Evolutionary conservation across 495 filamentous ascomycete species (phyloP).

Genomic region (Penicillium tannophilum): DNA sequence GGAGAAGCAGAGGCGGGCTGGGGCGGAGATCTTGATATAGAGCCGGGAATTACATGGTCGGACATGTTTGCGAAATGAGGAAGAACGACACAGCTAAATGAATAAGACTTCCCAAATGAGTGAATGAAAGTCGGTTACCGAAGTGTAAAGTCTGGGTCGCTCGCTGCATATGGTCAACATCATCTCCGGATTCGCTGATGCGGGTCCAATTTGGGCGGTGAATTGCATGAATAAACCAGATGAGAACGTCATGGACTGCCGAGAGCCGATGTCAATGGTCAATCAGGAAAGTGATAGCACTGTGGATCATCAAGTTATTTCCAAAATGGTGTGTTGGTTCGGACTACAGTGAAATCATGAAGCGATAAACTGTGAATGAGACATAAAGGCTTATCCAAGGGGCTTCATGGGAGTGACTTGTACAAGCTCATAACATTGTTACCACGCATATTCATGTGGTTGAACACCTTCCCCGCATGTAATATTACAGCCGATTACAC

Average conservation of each 20-base stretch:
- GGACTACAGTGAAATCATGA: neutral
- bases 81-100: neutral
- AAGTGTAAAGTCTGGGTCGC: conserved; percentile 8
- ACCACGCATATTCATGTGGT: neutral
- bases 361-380: neutral
- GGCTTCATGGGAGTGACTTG: neutral
- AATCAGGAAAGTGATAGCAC: neutral
- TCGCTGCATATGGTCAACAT: conserved; percentile 15
- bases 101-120: conserved; percentile 2
- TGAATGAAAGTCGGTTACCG: neutral
- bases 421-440: neutral
- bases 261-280: conserved; percentile 9
- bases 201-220: conserved; percentile 9
- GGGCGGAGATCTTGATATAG: conserved; percentile 18
- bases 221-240: conserved; percentile 2
- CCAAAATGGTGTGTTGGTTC: neutral
- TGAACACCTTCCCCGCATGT: conserved; percentile 22
- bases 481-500: conserved; percentile 16
- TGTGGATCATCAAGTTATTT: neutral
- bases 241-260: conserved; percentile 26
- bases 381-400: neutral
- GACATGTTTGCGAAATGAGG: conserved; percentile 15
- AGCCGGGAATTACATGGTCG: conserved; percentile 8
- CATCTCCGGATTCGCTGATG: conserved; percentile 22
- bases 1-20: conserved; percentile 15